A percentile compares a stretch with the other conserved stretches of the same genome.
These are phyloP conservation scores for Termitomyces sp. DNA, from an alignment of 768 basidiomycete species.

Conservation along the genomic window DNA sequence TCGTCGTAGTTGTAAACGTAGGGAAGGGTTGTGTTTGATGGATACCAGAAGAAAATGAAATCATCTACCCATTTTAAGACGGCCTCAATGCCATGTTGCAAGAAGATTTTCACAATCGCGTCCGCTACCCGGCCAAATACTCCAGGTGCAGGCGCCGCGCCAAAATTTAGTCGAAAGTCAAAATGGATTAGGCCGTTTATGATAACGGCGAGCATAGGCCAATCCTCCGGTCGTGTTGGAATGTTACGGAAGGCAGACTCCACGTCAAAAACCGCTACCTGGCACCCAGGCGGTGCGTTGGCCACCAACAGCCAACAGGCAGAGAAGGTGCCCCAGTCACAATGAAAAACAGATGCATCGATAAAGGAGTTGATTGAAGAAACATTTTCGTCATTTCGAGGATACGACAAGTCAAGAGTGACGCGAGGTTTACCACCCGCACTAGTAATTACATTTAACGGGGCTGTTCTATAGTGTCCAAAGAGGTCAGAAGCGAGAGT, in stretches of 20 bases:
- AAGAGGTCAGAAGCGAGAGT: slow-evolving; percentile 13
- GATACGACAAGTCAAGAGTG: slow-evolving; percentile 24
- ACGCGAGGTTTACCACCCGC: slow-evolving; percentile 17
- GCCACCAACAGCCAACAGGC: slow-evolving; percentile 6
- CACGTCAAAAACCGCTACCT: slow-evolving; percentile 4
- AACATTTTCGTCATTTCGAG: neutral
- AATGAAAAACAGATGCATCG: slow-evolving; percentile 1
- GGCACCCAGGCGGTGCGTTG: neutral
- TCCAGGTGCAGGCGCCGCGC: slow-evolving; percentile 20
- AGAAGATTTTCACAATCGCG: slow-evolving; percentile 21
- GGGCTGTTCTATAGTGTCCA: slow-evolving; percentile 22
- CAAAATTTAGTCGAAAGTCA: slow-evolving; percentile 17
- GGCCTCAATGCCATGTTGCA: slow-evolving; percentile 11
- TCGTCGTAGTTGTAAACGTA: slow-evolving; percentile 17
- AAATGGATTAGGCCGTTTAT: slow-evolving; percentile 2
- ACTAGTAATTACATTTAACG: slow-evolving; percentile 23
- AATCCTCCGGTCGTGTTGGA: neutral
- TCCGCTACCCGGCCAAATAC: slow-evolving; percentile 30
- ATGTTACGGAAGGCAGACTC: slow-evolving; percentile 2
- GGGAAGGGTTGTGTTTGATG: neutral
- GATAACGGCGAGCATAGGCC: neutral
- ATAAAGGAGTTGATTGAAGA: slow-evolving; percentile 3
- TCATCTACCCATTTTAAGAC: slow-evolving; percentile 34
- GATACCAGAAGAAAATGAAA: slow-evolving; percentile 27
- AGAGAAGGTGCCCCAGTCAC: slow-evolving; percentile 6